These are phyloP conservation scores for Climacium dendroides DNA, from an alignment of 225 moss, liverwort and hornwort genomes.

Conservation along the genomic window DNA sequence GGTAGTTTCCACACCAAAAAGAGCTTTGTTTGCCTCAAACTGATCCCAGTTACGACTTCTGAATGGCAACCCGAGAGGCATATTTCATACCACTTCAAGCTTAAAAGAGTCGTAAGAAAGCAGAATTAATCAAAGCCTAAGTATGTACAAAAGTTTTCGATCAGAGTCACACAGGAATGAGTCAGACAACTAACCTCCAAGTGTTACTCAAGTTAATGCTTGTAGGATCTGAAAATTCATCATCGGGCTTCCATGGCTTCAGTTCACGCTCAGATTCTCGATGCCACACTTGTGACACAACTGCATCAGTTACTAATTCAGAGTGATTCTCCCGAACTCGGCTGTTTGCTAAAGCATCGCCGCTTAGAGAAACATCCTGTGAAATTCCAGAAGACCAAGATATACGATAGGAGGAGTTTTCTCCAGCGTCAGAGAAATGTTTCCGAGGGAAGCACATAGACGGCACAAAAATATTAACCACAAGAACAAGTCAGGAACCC, in stretches of 20 bases:
- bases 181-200: slow-evolving; percentile 32
- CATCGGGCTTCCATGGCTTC: slow-evolving; percentile 85
- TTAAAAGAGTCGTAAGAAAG: background rate
- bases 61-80: background rate
- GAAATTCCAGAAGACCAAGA: background rate
- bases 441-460: background rate
- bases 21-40: slow-evolving; percentile 79
- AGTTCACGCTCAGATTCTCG: slow-evolving; percentile 75
- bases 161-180: background rate
- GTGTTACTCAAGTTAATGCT: slow-evolving; percentile 3
- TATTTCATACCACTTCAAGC: background rate
- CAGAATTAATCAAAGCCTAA: background rate
- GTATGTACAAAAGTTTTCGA: background rate
- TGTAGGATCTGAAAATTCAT: slow-evolving; percentile 35
- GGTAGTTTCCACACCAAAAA: slow-evolving; percentile 89
- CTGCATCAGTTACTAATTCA: slow-evolving; percentile 62
- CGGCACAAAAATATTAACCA: background rate
- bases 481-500: background rate
- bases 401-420: background rate
- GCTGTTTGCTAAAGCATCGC: slow-evolving; percentile 42
- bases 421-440: background rate
- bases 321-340: slow-evolving; percentile 53
- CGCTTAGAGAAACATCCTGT: slow-evolving; percentile 63
- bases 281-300: slow-evolving; percentile 54
- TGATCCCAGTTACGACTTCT: slow-evolving; percentile 73